These are phyloP conservation scores for Acer yangbiense DNA, from an alignment of 345 rosid species.

Conservation along the genomic window DNA sequence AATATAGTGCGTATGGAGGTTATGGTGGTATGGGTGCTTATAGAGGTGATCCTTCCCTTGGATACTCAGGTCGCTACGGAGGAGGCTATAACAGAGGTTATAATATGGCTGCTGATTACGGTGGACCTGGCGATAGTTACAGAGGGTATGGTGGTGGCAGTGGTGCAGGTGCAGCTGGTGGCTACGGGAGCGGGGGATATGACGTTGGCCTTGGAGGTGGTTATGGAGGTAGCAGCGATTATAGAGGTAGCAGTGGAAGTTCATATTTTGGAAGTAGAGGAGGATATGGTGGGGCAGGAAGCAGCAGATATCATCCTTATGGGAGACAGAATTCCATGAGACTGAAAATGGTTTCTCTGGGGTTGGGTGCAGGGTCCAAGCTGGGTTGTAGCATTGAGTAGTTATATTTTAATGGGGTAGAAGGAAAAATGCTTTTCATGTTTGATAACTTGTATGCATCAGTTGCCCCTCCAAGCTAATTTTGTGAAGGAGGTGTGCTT, in stretches of 20 bases:
- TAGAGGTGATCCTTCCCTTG: slow-evolving; percentile 72
- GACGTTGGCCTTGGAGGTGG: slow-evolving; percentile 42
- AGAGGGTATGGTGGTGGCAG: slow-evolving; percentile 56
- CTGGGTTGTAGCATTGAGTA: slow-evolving; percentile 12
- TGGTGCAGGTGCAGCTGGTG: slow-evolving; percentile 44
- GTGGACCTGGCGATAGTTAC: slow-evolving; percentile 61
- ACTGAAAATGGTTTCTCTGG: neutral
- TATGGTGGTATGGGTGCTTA: slow-evolving; percentile 67
- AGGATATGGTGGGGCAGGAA: slow-evolving; percentile 65
- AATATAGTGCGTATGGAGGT: slow-evolving; percentile 65
- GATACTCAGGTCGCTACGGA: slow-evolving; percentile 78
- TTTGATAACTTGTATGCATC: neutral
- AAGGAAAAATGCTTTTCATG: neutral
- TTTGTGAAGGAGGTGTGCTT: neutral
- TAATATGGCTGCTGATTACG: slow-evolving; percentile 59
- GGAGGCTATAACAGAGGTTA: slow-evolving; percentile 73
- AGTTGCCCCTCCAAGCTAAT: neutral
- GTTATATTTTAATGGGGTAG: neutral
- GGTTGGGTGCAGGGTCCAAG: slow-evolving; percentile 10
- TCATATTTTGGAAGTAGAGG: slow-evolving; percentile 44
- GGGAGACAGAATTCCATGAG: slow-evolving; percentile 54
- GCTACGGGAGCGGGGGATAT: slow-evolving; percentile 33
- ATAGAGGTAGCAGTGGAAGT: slow-evolving; percentile 25
- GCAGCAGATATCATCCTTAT: slow-evolving; percentile 84
- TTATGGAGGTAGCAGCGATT: slow-evolving; percentile 26